Percentiles rank a stretch among this genome's conserved stretches.
These are phyloP conservation scores for Teunomyces lycoperdinae DNA, from an alignment of 805 yeast species.

Conservation along the genomic window DNA sequence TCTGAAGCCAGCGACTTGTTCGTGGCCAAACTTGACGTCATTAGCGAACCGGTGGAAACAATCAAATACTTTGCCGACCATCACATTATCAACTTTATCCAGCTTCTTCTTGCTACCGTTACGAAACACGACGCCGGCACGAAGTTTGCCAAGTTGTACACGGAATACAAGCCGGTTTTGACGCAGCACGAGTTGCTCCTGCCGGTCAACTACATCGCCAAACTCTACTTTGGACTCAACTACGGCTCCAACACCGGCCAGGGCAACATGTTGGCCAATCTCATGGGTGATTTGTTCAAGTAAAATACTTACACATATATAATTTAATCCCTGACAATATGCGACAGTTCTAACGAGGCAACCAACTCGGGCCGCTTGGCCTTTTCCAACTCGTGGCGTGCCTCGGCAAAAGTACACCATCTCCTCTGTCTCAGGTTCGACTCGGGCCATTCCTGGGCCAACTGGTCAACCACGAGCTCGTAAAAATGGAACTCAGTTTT, in stretches of 20 bases:
- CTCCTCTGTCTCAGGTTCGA: constrained; percentile 53
- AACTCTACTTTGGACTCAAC: constrained; percentile 56
- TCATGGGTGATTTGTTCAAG: constrained; percentile 62
- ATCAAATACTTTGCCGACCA: constrained; percentile 34
- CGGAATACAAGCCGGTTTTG: constrained; percentile 44
- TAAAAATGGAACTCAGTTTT: constrained; percentile 85
- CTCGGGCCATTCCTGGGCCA: constrained; percentile 79
- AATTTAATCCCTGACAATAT: constrained; percentile 39
- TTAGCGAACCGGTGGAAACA: constrained; percentile 11
- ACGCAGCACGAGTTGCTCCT: constrained; percentile 33
- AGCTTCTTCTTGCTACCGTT: constrained; percentile 59
- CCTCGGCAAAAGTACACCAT: constrained; percentile 74
- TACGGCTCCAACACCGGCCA: constrained; percentile 39
- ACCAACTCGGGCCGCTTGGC: constrained; percentile 67
- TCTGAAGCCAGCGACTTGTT: constrained; percentile 26
- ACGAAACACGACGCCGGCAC: constrained; percentile 33
- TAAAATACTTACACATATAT: constrained; percentile 9
- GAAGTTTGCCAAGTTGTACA: constrained; percentile 52
- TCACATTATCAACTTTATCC: constrained; percentile 64
- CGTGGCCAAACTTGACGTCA: constrained; percentile 14
- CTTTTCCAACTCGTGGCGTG: constrained; percentile 53
- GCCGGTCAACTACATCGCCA: constrained; percentile 58
- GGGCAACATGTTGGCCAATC: constrained; percentile 46
- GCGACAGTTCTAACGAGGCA: constrained; percentile 58
- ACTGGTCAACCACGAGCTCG: constrained; percentile 62